Conservation (phyloP, 73 alveolate species). For the Paramecium biaurelia region DNA sequence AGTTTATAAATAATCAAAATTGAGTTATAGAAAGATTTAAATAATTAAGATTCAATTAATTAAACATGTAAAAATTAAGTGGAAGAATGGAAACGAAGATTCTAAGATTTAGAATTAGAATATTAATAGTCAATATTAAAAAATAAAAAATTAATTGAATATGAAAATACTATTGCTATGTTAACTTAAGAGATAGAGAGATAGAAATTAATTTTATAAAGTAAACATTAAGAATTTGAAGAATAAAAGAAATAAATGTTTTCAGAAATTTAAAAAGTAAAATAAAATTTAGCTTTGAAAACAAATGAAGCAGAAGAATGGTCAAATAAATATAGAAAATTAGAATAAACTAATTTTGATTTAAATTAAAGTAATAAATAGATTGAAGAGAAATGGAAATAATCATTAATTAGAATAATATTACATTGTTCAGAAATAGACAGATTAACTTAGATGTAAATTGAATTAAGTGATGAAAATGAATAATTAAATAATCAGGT, state of each 20-base stretch:
- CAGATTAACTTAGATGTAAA: not conserved
- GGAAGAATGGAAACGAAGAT: not conserved
- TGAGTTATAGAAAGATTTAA: not conserved
- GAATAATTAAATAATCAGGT: not conserved
- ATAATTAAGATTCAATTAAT: not conserved
- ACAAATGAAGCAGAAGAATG: slow-evolving; percentile 14
- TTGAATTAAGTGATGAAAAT: slow-evolving; percentile 5
- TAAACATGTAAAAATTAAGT: not conserved
- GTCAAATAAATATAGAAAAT: not conserved
- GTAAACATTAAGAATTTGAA: not conserved
- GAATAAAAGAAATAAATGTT: not conserved
- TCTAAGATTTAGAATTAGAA: not conserved
- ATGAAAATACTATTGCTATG: slow-evolving; percentile 2
- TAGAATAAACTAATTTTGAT: not conserved
- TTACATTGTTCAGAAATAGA: slow-evolving; percentile 40
- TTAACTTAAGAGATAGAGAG: slow-evolving; percentile 33
- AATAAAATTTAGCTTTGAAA: not conserved
- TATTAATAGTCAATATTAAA: not conserved
- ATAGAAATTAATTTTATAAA: not conserved
- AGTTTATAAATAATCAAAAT: not conserved
- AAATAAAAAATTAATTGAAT: not conserved
- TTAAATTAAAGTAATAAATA: not conserved
- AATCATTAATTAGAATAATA: not conserved
- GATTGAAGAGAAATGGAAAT: not conserved
- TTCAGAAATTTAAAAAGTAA: not conserved